Percentiles rank a stretch among this genome's conserved stretches.
Conservation (phyloP, 2,329 filamentous ascomycete genomes). For the Dryadomyces quercivorus region DNA sequence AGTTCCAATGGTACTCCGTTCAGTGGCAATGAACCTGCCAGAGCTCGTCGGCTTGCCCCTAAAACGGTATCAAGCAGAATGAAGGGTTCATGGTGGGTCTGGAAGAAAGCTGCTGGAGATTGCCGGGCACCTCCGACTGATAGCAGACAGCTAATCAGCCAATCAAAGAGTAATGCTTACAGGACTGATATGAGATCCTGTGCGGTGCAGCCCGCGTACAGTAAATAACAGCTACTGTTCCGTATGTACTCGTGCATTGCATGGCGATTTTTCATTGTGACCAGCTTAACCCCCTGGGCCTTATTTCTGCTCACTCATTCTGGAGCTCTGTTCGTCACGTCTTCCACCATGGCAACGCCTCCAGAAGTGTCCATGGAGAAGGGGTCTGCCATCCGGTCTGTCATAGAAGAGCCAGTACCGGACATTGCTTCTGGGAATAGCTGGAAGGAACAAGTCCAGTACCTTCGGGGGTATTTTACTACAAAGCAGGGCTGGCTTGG, state of each 20-base stretch:
- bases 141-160: neutral
- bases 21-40: too few species aligned
- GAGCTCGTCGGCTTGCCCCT: too few species aligned
- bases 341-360: neutral
- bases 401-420: neutral
- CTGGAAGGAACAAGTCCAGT: neutral
- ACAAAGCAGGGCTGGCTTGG: constrained; percentile 2
- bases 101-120: neutral
- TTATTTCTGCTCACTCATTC: too few species aligned
- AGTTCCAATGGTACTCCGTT: neutral
- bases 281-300: too few species aligned
- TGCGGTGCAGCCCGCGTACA: too few species aligned
- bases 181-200: neutral
- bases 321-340: neutral
- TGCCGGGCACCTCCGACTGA: neutral
- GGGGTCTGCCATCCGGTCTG: neutral
- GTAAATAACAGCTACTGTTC: too few species aligned
- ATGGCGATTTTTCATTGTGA: too few species aligned
- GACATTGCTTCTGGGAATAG: neutral
- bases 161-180: neutral
- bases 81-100: neutral
- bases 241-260: too few species aligned
- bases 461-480: neutral
- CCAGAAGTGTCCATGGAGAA: neutral
- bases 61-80: neutral